Evolutionary conservation across 2,329 filamentous ascomycete species (phyloP), one percentile per base, ranked within the genome.

Genomic region (Colletotrichum viniferum): DNA sequence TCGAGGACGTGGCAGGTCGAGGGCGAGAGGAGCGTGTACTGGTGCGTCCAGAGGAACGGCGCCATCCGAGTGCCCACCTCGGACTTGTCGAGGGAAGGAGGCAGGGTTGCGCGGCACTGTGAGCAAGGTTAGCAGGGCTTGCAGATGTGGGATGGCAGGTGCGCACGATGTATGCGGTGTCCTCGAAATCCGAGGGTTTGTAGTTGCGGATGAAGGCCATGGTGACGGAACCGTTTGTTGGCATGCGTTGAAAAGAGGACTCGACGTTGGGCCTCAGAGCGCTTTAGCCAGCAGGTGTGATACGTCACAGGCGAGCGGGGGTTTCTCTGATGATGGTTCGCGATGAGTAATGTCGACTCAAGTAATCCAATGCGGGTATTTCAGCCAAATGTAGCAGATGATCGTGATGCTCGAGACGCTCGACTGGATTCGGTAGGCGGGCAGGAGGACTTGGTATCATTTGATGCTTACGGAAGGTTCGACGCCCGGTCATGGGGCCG

Each of bases 31-130:
- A 84, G 81, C 18, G 86, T 88, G 83, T 86, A 89, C 48, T 85
- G 87, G 79, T 89, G 87, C 10, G 87, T 88, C 88, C 88, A 90
- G 79, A 89, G 78, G 81, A 89, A 89, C 2, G 87, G 87, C 16
- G 86, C 83, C 34, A 88, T 82, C 21, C 81, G 81, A 62, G 77
- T 76, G 7, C 83, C 84, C 13, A 78, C 79, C 43, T 83, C 79
- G 32, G 85, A 86, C 21, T 78, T 60, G 30, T 78, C 48, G n/a
- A 89, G 84, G 6, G 84, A 85, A 0, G 85, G 85, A 5, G 87
- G 86, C 21, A 89, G 85, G 36, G 88, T 89, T 32, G 81, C 85
- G 69, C 87, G 86, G 80, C 88, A 89, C 88, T 89, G 77, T 7
- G 5, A 3, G 10, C 55, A 5, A 38, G 32, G 34, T 74, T n/a